Evolutionary conservation across 148 eudicot species (phyloP), one percentile per base, ranked within the genome.

Genomic region (Bassia scoparia): DNA sequence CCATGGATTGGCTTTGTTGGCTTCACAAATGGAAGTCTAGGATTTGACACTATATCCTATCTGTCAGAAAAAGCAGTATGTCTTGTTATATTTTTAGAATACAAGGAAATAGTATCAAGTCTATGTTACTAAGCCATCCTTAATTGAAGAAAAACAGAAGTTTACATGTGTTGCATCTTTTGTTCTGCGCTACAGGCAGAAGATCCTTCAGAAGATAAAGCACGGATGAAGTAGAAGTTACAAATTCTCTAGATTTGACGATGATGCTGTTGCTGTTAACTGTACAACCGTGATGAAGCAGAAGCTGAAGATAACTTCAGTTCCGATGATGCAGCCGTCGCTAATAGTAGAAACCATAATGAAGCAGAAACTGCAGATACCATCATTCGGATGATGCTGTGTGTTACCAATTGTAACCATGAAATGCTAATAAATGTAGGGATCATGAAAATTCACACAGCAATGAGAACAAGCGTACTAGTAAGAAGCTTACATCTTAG

Each of bases 341-440:
- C 30, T 31, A 65, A 3, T 23, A 10, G 18, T 41, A 38, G 5
- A 65, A n/a, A 65, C 68, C 68, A 65, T 65, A 68, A 54, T 17
- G 80, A 74, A 43, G 70, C 79, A 75, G 89, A 73, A 74, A 69
- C 64, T 27, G 78, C 78, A 20, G 76, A 64, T 24, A 73, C 86
- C 66, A 73, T 76, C 41, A 26, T 50, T 16, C 77, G 68, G 60
- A 35, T 20, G 33, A 77, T 27, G 68, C 24, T 48, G 35, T 29
- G n/a, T 43, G 72, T 43, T 30, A 21, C 53, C 23, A 27, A 66
- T 66, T 26, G 21, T 66, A 66, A 26, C 34, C 69, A 66, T 66
- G 73, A 60, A 23, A 66, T 41, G 37, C 37, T n/a, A 20, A 61
- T 46, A 63, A 73, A 34, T 55, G 43, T 61, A 53, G 46, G 26